A percentile compares a stretch with the other conserved stretches of the same genome.
Conservation (phyloP, 1,284 basidiomycete species). For the Afroboletus lepidellus region DNA sequence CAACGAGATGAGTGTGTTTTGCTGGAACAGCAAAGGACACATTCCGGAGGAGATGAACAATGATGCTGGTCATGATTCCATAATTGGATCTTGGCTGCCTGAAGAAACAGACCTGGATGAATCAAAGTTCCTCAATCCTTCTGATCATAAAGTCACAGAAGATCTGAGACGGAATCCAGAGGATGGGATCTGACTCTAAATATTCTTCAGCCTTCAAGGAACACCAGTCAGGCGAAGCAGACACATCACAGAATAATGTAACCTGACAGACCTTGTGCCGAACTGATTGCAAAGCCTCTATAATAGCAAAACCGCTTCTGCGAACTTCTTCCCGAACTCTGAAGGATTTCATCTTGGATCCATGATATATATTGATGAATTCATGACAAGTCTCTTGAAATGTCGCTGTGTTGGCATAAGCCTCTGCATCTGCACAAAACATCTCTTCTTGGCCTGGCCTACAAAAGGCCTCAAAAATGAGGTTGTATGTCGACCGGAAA, state of each 20-base stretch:
- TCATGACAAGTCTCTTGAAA: constrained; percentile 4
- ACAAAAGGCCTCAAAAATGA: constrained; percentile 3
- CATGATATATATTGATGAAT: not conserved
- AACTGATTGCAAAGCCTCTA: not conserved
- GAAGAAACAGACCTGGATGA: constrained; percentile 2
- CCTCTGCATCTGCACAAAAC: constrained; percentile 4
- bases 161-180: constrained; percentile 5
- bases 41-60: constrained; percentile 4
- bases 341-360: not conserved
- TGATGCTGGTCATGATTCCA: constrained; percentile 9
- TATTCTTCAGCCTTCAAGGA: not conserved
- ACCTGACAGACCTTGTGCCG: not conserved
- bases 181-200: constrained; percentile 3
- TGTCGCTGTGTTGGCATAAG: not conserved
- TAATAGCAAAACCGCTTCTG: not conserved
- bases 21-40: constrained; percentile 4
- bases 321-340: not conserved
- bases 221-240: not conserved
- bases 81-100: constrained; percentile 1
- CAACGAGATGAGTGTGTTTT: not conserved
- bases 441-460: constrained; percentile 6
- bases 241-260: no score
- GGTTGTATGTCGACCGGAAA: constrained; percentile 3
- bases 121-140: constrained; percentile 2
- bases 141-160: constrained; percentile 6